Evolutionary conservation across 73 alveolate species (phyloP).

Genomic region (Stentor coeruleus): DNA sequence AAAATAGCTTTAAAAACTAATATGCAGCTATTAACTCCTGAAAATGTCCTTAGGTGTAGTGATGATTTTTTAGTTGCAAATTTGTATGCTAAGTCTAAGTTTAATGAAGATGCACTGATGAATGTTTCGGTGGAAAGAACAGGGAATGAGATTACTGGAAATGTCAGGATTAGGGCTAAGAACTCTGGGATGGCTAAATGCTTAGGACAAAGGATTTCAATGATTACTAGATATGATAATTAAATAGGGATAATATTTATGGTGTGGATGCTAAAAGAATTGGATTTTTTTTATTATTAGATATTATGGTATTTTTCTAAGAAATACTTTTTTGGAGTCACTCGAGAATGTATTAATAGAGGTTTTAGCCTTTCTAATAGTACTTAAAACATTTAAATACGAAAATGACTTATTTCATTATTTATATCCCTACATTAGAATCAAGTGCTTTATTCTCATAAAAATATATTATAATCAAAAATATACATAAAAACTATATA

Average conservation of each 20-base stretch:
- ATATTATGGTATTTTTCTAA: too few relatives aligned
- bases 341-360: too few relatives aligned
- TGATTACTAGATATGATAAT: background rate
- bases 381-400: too few relatives aligned
- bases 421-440: too few relatives aligned
- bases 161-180: constrained; percentile 81
- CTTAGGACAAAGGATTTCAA: background rate
- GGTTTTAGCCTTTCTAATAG: too few relatives aligned
- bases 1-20: constrained; percentile 56
- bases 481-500: too few relatives aligned
- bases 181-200: constrained; percentile 81
- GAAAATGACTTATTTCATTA: too few relatives aligned
- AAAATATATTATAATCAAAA: too few relatives aligned
- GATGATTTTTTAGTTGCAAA: constrained; percentile 70
- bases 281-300: too few relatives aligned
- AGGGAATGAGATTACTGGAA: constrained; percentile 57
- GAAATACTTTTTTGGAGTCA: too few relatives aligned
- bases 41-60: constrained; percentile 57
- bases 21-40: constrained; percentile 68
- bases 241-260: background rate
- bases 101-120: constrained; percentile 82
- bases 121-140: constrained; percentile 71
- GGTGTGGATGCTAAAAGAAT: too few relatives aligned
- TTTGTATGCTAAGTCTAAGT: constrained; percentile 73
- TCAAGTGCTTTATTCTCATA: too few relatives aligned